Base-by-base conservation (phyloP, 2,329 filamentous ascomycete genomes). In the Xylariaceae sp. region DNA sequence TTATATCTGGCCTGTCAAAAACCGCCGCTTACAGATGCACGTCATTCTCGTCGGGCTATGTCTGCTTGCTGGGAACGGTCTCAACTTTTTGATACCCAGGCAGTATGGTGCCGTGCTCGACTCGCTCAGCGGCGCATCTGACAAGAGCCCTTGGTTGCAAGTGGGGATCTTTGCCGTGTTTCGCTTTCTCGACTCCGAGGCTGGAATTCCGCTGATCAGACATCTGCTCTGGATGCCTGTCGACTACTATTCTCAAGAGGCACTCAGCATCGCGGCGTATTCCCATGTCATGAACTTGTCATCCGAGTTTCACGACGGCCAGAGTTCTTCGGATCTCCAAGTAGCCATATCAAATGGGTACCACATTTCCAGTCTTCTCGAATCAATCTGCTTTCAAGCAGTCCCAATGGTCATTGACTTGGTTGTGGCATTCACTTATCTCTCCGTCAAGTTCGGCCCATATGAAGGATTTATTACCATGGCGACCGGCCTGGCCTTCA, bases 51-150 rank as follows among this genome's bases (percentile, higher is more conserved):
- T 94, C 42, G 79, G 80, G 0, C 41, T 88, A 1, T 88, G 88
- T 59, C 75, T 94, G 18, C 67, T 91, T n/a, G 73, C 77, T 47
- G 81, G 85, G 50, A 90, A 92, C 58, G 81, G 81, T 5, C 74
- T 95, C 45, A 89, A 91, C 60, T 75, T 96, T 13, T 72, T 95
- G 40, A 83, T 90, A 31, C 90, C 90, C n/a, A 81, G 88, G 17
- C 89, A 94, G 65, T 82, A 93, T 31, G 90, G 90, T 57, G 83
- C 89, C 52, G 84, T 96, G 57, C 86, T 89, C 57, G 83, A 94
- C 62, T 81, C 81, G 54, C 72, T 95, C 18, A 77, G 77, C 31
- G 73, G 76, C 9, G 67, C 63, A 34, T 75, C 78, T 40, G 69
- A 74, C 41, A 74, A 68, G 51, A 77, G 73, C 47, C 74, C 77